Conservation (phyloP, 179 eudicot genomes). For the Carnegiea gigantea region DNA sequence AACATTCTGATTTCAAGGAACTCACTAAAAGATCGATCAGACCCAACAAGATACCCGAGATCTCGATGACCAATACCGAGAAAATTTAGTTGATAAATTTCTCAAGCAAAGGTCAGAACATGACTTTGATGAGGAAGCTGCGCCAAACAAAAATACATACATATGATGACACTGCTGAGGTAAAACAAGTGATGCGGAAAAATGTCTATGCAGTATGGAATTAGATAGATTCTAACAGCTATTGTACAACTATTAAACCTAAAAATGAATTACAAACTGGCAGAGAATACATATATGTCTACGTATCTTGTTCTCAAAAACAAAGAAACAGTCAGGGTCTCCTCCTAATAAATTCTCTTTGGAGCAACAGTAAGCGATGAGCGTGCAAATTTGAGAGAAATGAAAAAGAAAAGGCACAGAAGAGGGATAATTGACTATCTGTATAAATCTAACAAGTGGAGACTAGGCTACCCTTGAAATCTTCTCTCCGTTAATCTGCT, state of each 20-base stretch:
- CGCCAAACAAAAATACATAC: no score
- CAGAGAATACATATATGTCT: constrained; percentile 25
- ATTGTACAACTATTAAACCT: constrained; percentile 26
- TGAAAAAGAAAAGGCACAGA: neutral
- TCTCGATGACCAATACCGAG: no score
- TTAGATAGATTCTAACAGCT: constrained; percentile 32
- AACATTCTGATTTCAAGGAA: no score
- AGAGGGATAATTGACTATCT: constrained; percentile 1
- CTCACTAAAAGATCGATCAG: neutral
- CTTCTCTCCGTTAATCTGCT: neutral
- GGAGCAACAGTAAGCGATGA: constrained; percentile 20
- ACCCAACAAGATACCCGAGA: neutral
- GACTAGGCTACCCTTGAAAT: constrained; percentile 10
- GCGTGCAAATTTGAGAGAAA: constrained; percentile 5
- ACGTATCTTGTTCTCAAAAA: constrained; percentile 18
- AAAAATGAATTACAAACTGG: constrained; percentile 22
- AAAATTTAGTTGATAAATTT: no score
- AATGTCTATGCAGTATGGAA: constrained; percentile 17
- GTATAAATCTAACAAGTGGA: constrained; percentile 26
- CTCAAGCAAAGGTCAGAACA: no score
- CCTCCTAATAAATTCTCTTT: constrained; percentile 12
- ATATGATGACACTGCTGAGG: neutral
- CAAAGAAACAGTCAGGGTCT: constrained; percentile 21
- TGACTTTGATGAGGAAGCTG: no score
- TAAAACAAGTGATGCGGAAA: neutral